A percentile compares a stretch with the other conserved stretches of the same genome.
phyloP scores from a whole-genome alignment of 768 basidiomycete species.

The Collybia sp. region DNA sequence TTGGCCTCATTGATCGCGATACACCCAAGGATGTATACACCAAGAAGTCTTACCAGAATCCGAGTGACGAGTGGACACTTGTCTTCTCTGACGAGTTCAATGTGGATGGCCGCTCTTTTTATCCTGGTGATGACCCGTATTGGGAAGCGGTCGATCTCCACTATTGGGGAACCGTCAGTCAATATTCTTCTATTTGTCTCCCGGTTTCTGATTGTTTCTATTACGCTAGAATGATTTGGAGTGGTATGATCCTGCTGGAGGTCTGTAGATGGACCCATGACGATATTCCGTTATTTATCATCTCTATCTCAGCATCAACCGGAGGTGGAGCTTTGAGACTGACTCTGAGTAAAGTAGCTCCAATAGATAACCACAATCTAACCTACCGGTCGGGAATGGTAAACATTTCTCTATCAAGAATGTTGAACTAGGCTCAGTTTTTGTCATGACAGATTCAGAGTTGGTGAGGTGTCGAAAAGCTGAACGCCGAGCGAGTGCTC shows the following conservation, averaged over 20 bases:
- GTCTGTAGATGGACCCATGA: slow-evolving; percentile 12
- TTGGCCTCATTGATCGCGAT: slow-evolving; percentile 69
- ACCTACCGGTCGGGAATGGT: slow-evolving; percentile 57
- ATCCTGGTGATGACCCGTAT: slow-evolving; percentile 65
- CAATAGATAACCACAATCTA: slow-evolving; percentile 55
- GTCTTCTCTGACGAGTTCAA: slow-evolving; percentile 87
- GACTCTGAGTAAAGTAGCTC: slow-evolving; percentile 49
- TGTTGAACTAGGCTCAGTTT: not conserved
- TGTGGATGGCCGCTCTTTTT: slow-evolving; percentile 63
- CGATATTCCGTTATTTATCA: not conserved
- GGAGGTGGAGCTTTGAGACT: slow-evolving; percentile 65
- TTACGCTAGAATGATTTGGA: slow-evolving; percentile 52
- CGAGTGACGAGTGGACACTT: slow-evolving; percentile 42
- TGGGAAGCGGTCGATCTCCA: slow-evolving; percentile 59
- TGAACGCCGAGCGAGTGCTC: too few species aligned
- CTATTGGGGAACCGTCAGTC: slow-evolving; percentile 60
- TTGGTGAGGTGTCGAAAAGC: too few species aligned
- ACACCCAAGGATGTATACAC: slow-evolving; percentile 59
- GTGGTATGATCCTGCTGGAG: slow-evolving; percentile 69
- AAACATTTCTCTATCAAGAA: slow-evolving; percentile 16
- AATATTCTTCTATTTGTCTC: not conserved
- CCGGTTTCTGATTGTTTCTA: not conserved
- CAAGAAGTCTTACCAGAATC: slow-evolving; percentile 51
- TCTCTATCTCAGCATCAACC: slow-evolving; percentile 46
- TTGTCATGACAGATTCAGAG: slow-evolving; percentile 17